Evolutionary conservation across 2,329 filamentous ascomycete species (phyloP).

Genomic region (Drechslerella dactyloides): DNA sequence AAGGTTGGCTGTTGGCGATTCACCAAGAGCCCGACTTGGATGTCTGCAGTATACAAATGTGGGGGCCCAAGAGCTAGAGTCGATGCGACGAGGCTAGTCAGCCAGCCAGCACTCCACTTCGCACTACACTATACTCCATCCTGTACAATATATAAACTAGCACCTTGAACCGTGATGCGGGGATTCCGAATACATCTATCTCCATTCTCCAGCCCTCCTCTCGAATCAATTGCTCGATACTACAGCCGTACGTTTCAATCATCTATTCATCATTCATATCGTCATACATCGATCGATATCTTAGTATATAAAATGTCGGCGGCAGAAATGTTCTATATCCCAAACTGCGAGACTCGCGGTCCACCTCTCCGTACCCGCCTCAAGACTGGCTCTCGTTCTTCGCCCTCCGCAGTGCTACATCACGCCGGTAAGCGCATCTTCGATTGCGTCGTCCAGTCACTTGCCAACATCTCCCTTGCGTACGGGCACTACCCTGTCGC

Average conservation of each 20-base stretch:
- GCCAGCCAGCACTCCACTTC: too few relatives aligned
- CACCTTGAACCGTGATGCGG: too few relatives aligned
- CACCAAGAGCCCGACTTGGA: too few relatives aligned
- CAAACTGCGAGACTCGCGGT: slow-evolving; percentile 15
- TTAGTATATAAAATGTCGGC: slow-evolving; percentile 6
- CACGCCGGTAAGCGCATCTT: slow-evolving; percentile 43
- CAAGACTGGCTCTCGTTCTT: slow-evolving; percentile 20
- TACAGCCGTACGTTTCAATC: not conserved
- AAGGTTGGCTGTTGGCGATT: too few relatives aligned
- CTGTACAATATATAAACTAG: too few relatives aligned
- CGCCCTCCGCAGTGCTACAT: slow-evolving; percentile 22
- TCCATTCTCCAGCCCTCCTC: not conserved
- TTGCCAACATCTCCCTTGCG: slow-evolving; percentile 39
- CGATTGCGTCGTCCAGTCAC: slow-evolving; percentile 39
- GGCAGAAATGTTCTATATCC: slow-evolving; percentile 33
- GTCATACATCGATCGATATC: slow-evolving; percentile 1
- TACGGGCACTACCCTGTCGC: slow-evolving; percentile 44
- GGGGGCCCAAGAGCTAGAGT: too few relatives aligned
- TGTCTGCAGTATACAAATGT: too few relatives aligned
- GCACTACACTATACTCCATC: too few relatives aligned
- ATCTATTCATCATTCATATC: not conserved
- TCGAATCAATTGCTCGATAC: slow-evolving; percentile 1
- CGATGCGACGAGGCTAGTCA: too few relatives aligned
- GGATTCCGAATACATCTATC: too few relatives aligned
- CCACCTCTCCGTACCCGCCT: slow-evolving; percentile 11